Evolutionary conservation across 441 rosid species (phyloP), one percentile per base, ranked within the genome.

Genomic region (Gossypium davidsonii): DNA sequence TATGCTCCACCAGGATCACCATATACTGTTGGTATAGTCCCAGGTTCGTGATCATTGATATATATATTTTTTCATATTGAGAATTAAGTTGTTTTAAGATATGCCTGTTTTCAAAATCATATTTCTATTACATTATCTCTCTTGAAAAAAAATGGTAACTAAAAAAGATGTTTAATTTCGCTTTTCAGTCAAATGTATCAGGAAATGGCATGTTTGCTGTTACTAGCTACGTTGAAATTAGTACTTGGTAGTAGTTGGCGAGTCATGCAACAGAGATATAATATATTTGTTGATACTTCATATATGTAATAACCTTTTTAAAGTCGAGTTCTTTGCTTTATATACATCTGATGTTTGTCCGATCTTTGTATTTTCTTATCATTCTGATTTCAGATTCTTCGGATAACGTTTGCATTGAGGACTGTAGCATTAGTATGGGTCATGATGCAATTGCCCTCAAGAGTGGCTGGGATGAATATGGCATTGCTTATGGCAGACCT

Each of bases 391-490:
- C 89, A 93, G 98, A 93, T 87, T 93, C 98, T 67, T 91, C 98
- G 0, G 87, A 87, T 74, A 83, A 83, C 56, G 84, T 93, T 28
- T 93, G 98, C 83, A 85, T 93, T 6, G 93, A 93, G 80, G 94
- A 87, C 75, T 86, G 93, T 81, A 84, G 75, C 68, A 84, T 93
- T 44, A 78, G 78, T 57, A 88, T 85, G 65, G 98, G 97, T 9
- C 83, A 93, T 42, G 97, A 93, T 56, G 80, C 94, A 0, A 77
- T 93, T 15, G 61, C 97, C 65, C 88, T 93, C 39, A 93, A 93
- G 79, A 91, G 97, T 73, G 98, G 98, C 52, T 93, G 98, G 98
- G 98, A 93, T 42, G 93, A 90, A 75, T 90, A 93, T 34, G 97
- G 98, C 8, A 91, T 91, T 49, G 78, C 88, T 25, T 93, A 87